Evolutionary conservation across 257 asterid species (phyloP).

Genomic region (Solanum sejunctum): DNA sequence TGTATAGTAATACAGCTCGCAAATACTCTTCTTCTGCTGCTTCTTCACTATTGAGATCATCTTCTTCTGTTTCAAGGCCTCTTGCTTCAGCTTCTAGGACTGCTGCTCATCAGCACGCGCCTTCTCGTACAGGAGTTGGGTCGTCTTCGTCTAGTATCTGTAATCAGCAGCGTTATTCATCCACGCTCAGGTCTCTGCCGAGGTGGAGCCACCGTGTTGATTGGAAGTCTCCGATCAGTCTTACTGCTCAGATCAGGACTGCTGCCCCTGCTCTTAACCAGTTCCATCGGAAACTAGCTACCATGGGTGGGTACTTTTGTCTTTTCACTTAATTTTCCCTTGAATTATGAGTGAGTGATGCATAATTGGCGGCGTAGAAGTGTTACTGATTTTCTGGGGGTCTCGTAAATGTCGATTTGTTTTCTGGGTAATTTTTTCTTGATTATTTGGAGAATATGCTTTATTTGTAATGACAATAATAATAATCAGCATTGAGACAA

Average conservation of each 20-base stretch:
- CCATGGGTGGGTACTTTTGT: conserved; percentile 43
- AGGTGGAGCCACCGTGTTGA: conserved; percentile 91
- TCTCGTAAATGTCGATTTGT: not conserved
- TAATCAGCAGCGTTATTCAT: conserved; percentile 36
- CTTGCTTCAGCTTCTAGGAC: not conserved
- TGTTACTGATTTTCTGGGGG: not conserved
- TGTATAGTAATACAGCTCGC: not conserved
- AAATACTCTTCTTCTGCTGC: conserved; percentile 31
- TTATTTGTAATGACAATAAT: not conserved
- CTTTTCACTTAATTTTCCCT: not conserved
- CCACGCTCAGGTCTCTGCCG: conserved; percentile 23
- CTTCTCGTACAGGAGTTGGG: not conserved
- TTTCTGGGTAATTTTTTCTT: conserved; percentile 4
- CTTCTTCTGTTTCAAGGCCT: conserved; percentile 20
- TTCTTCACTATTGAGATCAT: conserved; percentile 48
- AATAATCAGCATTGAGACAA: not conserved
- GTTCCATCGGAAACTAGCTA: conserved; percentile 62
- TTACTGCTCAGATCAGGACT: conserved; percentile 66
- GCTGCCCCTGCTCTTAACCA: conserved; percentile 31
- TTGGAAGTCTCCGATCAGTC: conserved; percentile 70
- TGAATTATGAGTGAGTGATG: not conserved
- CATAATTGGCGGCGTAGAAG: not conserved
- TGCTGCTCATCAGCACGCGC: not conserved
- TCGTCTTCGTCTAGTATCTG: not conserved
- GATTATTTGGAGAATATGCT: not conserved